phyloP scores from a whole-genome alignment of 106 monocot genomes.

The Apostasia ramifera region DNA sequence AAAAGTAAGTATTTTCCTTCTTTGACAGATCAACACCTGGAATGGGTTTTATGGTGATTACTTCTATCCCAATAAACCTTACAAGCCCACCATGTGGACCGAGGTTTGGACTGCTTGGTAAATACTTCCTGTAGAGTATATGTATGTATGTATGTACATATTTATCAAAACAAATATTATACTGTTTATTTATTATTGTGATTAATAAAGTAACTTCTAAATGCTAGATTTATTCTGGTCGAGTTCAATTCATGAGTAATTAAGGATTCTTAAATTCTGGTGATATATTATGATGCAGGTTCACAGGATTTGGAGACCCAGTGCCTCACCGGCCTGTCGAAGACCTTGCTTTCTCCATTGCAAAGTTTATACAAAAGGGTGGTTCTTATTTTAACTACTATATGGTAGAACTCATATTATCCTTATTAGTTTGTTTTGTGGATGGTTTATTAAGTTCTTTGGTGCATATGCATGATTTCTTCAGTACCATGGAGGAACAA shows the following conservation, averaged over 20 bases:
- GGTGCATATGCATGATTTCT: neutral
- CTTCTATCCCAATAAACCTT: slow-evolving; percentile 68
- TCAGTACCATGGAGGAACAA: slow-evolving; percentile 86
- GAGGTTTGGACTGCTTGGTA: slow-evolving; percentile 97
- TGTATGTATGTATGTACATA: neutral
- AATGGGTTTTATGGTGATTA: slow-evolving; percentile 89
- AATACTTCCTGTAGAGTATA: neutral
- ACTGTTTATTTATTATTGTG: neutral
- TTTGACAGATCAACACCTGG: slow-evolving; percentile 78
- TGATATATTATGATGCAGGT: slow-evolving; percentile 36
- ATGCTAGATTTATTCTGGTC: neutral
- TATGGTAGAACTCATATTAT: slow-evolving; percentile 48
- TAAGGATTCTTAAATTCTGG: too few species aligned
- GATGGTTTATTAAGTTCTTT: too few species aligned
- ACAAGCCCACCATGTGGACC: slow-evolving; percentile 91
- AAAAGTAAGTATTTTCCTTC: neutral
- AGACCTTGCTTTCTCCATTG: slow-evolving; percentile 82
- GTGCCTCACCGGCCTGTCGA: slow-evolving; percentile 87
- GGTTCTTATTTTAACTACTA: slow-evolving; percentile 97
- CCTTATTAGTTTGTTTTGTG: neutral
- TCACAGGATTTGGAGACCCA: slow-evolving; percentile 76
- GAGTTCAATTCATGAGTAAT: too few species aligned
- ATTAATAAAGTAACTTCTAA: neutral
- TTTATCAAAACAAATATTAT: too few species aligned
- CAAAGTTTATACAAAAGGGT: slow-evolving; percentile 85